Percentiles rank a stretch among this genome's conserved stretches.
Conservation (phyloP, 2,329 filamentous ascomycete genomes). For the Coleophoma crateriformis region DNA sequence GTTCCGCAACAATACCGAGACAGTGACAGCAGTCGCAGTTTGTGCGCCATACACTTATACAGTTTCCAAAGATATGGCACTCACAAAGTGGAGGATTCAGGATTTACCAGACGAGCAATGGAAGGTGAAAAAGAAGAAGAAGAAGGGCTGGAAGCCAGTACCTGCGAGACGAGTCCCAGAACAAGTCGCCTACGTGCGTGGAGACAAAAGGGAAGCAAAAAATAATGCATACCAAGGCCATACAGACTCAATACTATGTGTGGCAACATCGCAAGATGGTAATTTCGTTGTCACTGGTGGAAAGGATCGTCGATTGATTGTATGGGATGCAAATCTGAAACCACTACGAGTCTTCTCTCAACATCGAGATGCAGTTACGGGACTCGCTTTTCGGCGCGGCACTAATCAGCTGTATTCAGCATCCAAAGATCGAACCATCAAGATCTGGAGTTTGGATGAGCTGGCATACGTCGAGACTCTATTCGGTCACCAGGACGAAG, state of each 20-base stretch:
- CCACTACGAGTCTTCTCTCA: conserved; percentile 83
- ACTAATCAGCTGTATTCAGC: conserved; percentile 91
- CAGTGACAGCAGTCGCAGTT: conserved; percentile 74
- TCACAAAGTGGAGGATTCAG: conserved; percentile 88
- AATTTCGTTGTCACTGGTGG: conserved; percentile 90
- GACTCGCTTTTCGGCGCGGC: conserved; percentile 77
- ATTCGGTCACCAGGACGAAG: conserved; percentile 91
- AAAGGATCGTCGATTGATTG: conserved; percentile 74
- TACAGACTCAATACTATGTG: conserved; percentile 70
- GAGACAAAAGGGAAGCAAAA: conserved; percentile 51
- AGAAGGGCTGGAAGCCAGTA: conserved; percentile 51
- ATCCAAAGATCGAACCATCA: conserved; percentile 87
- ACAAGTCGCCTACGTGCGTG: conserved; percentile 58
- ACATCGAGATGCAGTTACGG: conserved; percentile 82
- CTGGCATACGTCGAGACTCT: conserved; percentile 92
- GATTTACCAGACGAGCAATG: conserved; percentile 56
- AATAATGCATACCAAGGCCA: conserved; percentile 72
- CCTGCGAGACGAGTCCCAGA: conserved; percentile 57
- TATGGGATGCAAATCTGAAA: conserved; percentile 81
- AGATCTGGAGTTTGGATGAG: conserved; percentile 90
- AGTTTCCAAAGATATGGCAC: conserved; percentile 73
- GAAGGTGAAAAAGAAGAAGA: conserved; percentile 41
- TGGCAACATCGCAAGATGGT: conserved; percentile 84
- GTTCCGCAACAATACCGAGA: conserved; percentile 73
- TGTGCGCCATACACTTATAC: conserved; percentile 82